phyloP scores from a whole-genome alignment of 257 asterid species.

The Cruciata laevipes region DNA sequence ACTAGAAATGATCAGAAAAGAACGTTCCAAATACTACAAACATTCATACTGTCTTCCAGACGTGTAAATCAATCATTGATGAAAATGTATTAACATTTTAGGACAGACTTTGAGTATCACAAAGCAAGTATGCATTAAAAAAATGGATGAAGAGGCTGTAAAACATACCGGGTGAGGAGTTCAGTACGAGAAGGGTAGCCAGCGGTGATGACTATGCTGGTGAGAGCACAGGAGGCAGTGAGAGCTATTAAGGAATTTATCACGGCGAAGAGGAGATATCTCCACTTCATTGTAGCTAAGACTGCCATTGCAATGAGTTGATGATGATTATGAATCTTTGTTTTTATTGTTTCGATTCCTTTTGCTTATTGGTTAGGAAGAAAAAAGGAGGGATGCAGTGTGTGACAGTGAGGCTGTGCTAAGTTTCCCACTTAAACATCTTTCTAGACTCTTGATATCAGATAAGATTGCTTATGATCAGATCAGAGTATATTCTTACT shows the following conservation, averaged over 20 bases:
- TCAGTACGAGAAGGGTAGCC: slow-evolving; percentile 72
- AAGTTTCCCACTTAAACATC: neutral
- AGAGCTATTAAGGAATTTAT: slow-evolving; percentile 39
- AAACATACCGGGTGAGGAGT: slow-evolving; percentile 60
- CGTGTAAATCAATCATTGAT: too few species aligned
- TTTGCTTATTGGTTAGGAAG: neutral
- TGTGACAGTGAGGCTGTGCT: neutral
- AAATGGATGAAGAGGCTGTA: neutral
- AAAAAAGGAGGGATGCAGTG: neutral
- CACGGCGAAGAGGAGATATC: slow-evolving; percentile 41
- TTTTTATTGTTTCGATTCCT: neutral
- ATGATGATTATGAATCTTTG: neutral
- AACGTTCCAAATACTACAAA: too few species aligned
- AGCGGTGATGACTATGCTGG: slow-evolving; percentile 46
- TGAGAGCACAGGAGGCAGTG: slow-evolving; percentile 44
- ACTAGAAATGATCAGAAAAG: neutral
- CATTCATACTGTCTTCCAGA: too few species aligned
- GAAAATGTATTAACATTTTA: too few species aligned
- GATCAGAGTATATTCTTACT: too few species aligned
- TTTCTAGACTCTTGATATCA: too few species aligned
- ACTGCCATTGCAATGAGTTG: slow-evolving; percentile 24
- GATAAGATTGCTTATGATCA: too few species aligned
- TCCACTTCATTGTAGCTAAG: slow-evolving; percentile 31
- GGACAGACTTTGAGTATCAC: neutral
- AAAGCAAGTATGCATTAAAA: neutral